These are phyloP conservation scores for Paspalum vaginatum DNA, from an alignment of 176 grass and related monocot species.

Conservation along the genomic window DNA sequence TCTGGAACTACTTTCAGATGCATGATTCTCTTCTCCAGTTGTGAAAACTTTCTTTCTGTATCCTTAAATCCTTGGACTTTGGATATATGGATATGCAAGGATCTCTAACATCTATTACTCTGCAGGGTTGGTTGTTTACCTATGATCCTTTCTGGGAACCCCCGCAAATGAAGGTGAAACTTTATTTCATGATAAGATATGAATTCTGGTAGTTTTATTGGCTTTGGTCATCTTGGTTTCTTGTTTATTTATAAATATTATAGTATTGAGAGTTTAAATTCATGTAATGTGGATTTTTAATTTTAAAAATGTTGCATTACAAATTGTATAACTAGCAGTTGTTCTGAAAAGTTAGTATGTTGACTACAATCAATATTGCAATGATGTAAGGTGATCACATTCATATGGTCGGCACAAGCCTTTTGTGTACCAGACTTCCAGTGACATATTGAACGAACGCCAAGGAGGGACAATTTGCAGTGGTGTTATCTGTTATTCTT, in stretches of 20 bases:
- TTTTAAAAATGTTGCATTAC: not conserved
- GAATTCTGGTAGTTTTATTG: conserved; percentile 23
- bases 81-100: conserved; percentile 22
- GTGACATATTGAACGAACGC: not conserved
- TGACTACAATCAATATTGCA: not conserved
- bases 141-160: conserved; percentile 95
- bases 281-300: conserved; percentile 5
- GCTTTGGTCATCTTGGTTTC: conserved; percentile 6
- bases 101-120: conserved; percentile 28
- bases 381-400: conserved; percentile 14
- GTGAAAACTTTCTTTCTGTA: not conserved
- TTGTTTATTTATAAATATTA: conserved; percentile 32
- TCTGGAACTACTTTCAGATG: conserved; percentile 2
- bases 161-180: conserved; percentile 84
- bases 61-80: conserved; percentile 24
- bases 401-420: conserved; percentile 9
- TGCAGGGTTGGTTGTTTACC: conserved; percentile 88
- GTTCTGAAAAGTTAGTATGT: not conserved
- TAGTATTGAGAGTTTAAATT: conserved; percentile 8
- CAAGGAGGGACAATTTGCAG: not conserved
- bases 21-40: conserved; percentile 24
- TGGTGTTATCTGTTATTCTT: conserved; percentile 9
- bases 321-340: not conserved
- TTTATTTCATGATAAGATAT: conserved; percentile 18
- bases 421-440: not conserved